Conservation (phyloP, 768 basidiomycete species). For the Udeniomyces megalosporus region DNA sequence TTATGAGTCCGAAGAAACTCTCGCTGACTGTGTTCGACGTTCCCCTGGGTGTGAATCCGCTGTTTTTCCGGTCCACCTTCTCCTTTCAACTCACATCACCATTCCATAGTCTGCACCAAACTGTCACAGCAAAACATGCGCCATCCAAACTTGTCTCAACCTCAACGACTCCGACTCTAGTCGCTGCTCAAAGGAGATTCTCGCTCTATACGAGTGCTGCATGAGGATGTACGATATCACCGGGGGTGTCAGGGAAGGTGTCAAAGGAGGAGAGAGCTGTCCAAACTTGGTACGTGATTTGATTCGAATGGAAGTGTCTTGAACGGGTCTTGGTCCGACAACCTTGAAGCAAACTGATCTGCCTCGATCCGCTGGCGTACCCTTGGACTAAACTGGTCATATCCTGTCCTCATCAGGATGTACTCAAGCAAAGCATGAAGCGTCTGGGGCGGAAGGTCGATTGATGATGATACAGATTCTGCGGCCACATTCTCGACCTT, state of each 20-base stretch:
- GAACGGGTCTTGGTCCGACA: too few species aligned
- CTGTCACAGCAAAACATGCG: slow-evolving; percentile 1
- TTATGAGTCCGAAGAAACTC: background rate
- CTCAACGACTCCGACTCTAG: background rate
- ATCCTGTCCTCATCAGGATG: too few species aligned
- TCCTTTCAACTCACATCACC: background rate
- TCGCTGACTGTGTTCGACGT: too few species aligned
- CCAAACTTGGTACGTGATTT: background rate
- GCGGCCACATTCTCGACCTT: too few species aligned
- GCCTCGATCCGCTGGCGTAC: too few species aligned
- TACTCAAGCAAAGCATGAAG: too few species aligned
- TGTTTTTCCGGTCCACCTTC: background rate
- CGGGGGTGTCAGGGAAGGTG: background rate
- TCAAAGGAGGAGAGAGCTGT: background rate
- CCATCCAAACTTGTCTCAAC: slow-evolving; percentile 3
- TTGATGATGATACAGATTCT: too few species aligned
- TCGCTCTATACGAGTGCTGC: slow-evolving; percentile 6
- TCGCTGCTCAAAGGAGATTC: background rate
- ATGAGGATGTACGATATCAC: background rate
- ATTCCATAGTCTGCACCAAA: background rate
- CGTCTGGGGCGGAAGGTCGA: too few species aligned
- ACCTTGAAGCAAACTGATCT: too few species aligned
- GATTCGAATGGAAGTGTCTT: too few species aligned
- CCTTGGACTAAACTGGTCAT: too few species aligned
- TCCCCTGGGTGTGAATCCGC: too few species aligned